phyloP scores from a whole-genome alignment of 2,329 filamentous ascomycete genomes.

The Fusarium duplospermum region DNA sequence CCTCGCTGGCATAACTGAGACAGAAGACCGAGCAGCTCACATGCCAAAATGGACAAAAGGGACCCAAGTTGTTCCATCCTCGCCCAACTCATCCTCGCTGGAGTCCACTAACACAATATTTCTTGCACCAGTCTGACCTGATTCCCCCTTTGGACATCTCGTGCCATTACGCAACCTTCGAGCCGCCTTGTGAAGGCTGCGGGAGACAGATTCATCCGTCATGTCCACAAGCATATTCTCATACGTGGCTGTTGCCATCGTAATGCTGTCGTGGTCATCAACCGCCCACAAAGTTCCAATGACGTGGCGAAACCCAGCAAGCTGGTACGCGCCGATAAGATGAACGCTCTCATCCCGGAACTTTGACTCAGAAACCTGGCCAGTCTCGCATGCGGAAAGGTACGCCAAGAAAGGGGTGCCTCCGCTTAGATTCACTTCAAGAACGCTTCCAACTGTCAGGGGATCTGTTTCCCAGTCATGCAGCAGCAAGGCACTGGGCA shows the following conservation, averaged over 20 bases:
- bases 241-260: neutral
- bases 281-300: neutral
- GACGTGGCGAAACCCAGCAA: neutral
- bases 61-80: neutral
- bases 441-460: neutral
- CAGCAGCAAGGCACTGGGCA: neutral
- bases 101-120: neutral
- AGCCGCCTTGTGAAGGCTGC: neutral
- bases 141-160: neutral
- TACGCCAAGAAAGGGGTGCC: neutral
- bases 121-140: neutral
- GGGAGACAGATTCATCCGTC: neutral
- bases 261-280: neutral
- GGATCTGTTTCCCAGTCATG: neutral
- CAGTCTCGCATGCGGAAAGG: neutral
- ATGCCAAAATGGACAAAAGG: neutral
- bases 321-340: neutral
- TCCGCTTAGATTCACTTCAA: neutral
- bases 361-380: neutral
- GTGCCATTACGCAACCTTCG: neutral
- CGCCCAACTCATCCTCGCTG: neutral
- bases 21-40: neutral
- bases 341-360: neutral
- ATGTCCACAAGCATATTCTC: neutral
- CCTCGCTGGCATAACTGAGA: too few relatives aligned